Evolutionary conservation across 257 asterid species (phyloP).

Genomic region (Catharanthus roseus): DNA sequence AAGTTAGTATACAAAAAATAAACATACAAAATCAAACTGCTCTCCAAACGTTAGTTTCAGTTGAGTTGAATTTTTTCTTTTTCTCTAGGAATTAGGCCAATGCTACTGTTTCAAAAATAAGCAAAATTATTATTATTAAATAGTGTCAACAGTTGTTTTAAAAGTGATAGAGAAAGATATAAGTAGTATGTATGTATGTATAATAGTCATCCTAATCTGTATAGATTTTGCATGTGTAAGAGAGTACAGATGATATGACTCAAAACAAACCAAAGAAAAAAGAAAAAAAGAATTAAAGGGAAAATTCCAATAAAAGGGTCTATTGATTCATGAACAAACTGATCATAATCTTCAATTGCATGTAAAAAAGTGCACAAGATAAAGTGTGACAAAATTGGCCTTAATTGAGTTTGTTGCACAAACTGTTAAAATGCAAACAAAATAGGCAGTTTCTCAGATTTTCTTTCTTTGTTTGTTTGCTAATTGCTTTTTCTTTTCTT

Average conservation of each 20-base stretch:
- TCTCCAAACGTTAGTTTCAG: background rate
- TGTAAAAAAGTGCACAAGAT: background rate
- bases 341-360: background rate
- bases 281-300: background rate
- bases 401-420: conserved; percentile 5
- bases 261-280: background rate
- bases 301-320: background rate
- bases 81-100: background rate
- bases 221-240: background rate
- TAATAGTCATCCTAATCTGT: conserved; percentile 1
- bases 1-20: background rate
- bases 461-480: background rate
- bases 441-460: background rate
- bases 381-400: conserved; percentile 4
- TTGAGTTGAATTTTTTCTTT: too few relatives aligned
- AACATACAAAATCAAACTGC: background rate
- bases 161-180: background rate
- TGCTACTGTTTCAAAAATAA: background rate
- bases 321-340: background rate
- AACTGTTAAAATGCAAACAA: background rate
- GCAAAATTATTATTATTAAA: background rate
- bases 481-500: background rate
- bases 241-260: background rate
- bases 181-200: too few relatives aligned
- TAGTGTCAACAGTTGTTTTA: background rate